phyloP scores from a whole-genome alignment of 2,329 filamentous ascomycete species.

The Rhinocladiella similis region DNA sequence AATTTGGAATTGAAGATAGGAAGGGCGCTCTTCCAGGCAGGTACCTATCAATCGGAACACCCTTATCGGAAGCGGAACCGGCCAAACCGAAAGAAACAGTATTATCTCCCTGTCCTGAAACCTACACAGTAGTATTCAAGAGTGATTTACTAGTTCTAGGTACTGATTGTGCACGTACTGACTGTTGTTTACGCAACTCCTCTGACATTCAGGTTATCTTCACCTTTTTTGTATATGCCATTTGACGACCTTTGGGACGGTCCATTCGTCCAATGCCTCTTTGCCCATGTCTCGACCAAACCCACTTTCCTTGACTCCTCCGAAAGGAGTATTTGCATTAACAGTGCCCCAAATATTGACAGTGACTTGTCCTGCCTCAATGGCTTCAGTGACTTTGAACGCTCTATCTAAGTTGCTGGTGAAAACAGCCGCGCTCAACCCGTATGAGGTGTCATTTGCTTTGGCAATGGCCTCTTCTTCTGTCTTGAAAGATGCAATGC shows the following conservation, averaged over 20 bases:
- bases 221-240: too few species aligned
- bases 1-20: too few species aligned
- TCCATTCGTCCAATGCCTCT: conserved; percentile 57
- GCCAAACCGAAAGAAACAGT: too few species aligned
- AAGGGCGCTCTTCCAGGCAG: too few species aligned
- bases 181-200: too few species aligned
- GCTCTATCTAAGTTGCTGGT: conserved; percentile 30
- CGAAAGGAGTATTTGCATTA: conserved; percentile 53
- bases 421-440: conserved; percentile 14
- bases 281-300: conserved; percentile 57
- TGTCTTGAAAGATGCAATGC: conserved; percentile 38
- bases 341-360: conserved; percentile 32
- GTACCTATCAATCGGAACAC: too few species aligned
- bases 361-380: conserved; percentile 46
- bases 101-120: too few species aligned
- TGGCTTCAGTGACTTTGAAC: conserved; percentile 39
- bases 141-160: too few species aligned
- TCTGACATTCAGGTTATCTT: too few species aligned
- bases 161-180: too few species aligned
- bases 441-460: conserved; percentile 43
- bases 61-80: too few species aligned
- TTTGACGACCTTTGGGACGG: conserved; percentile 54
- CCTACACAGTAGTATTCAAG: too few species aligned
- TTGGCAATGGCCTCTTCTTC: conserved; percentile 39
- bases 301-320: conserved; percentile 62